A percentile compares a stretch with the other conserved stretches of the same genome.
These are phyloP conservation scores for Fusarium mangiferae DNA, from an alignment of 2,329 filamentous ascomycete genomes.

Conservation along the genomic window DNA sequence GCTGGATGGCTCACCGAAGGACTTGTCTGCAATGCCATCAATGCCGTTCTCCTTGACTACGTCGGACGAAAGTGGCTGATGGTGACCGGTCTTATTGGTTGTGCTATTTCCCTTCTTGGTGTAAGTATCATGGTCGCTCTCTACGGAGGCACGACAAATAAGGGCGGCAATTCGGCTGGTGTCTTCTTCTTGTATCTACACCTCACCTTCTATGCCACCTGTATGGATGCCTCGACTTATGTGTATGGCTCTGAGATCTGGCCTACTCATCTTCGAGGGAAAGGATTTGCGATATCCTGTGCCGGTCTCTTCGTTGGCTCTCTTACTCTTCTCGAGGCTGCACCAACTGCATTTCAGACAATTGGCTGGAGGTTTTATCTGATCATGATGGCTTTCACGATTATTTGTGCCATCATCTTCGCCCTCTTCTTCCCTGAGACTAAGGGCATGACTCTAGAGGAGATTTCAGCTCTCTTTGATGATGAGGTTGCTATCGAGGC, in stretches of 20 bases:
- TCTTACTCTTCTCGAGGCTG: neutral
- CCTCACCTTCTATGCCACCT: neutral
- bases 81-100: neutral
- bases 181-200: neutral
- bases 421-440: neutral
- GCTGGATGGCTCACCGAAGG: slow-evolving; percentile 1
- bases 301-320: neutral
- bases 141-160: neutral
- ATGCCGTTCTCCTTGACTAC: neutral
- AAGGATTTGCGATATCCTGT: neutral
- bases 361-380: neutral
- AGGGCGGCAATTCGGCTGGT: neutral
- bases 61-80: neutral
- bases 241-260: neutral
- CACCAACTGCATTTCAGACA: neutral
- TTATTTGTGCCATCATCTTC: neutral
- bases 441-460: neutral
- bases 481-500: neutral
- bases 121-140: neutral
- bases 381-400: neutral
- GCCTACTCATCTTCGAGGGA: neutral
- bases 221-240: neutral
- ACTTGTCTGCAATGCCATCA: neutral
- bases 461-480: neutral
- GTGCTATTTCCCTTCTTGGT: neutral